Evolutionary conservation across 805 yeast genomes (phyloP), one percentile per base, ranked within the genome.

Genomic region (Kluyveromyces aestuarii): DNA sequence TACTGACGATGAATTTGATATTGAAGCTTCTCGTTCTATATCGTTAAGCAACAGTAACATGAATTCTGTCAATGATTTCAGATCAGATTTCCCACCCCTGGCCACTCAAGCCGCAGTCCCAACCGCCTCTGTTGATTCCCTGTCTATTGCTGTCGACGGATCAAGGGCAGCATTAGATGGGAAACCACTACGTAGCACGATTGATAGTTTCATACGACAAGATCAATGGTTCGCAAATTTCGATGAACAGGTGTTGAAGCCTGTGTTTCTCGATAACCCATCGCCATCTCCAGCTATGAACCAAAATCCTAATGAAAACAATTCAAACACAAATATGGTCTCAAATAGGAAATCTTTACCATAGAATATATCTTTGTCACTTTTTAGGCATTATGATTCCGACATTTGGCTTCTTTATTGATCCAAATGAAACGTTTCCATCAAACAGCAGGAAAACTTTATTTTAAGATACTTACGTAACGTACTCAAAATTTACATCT

Each of bases 1-100:
- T 38, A 80, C 88, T 45, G 99, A 93, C 66, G 98, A 93, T 60
- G 99, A 93, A 64, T 91, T 91, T 64, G 97, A 91, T 61, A 84
- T 89, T 44, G 97, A 90, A 67, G 53, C 45, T 36, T 19, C 53
- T 39, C 50, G 50, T 16, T 48, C 53, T 6, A 40, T 51, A 25
- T 47, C 42, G 21, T 33, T 52, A 42, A 49, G 41, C 53, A 41
- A 27, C 33, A 41, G 40, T 57, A 21, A 52, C 64, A 6, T 69
- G 39, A 43, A 62, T 48, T 61, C 67, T 8, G 72, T 68, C 46
- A 52, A 46, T 6, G 52, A 54, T 38, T 53, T 58, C 6, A 55
- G 41, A 41, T 35, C 54, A 17, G 53, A 52, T 37, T 50, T 51
- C 16, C 36, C 46, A 16, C 42, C 55, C 5, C 30, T 52, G 5